phyloP scores from a whole-genome alignment of 805 yeast genomes.

The Ogataea ganodermae region DNA sequence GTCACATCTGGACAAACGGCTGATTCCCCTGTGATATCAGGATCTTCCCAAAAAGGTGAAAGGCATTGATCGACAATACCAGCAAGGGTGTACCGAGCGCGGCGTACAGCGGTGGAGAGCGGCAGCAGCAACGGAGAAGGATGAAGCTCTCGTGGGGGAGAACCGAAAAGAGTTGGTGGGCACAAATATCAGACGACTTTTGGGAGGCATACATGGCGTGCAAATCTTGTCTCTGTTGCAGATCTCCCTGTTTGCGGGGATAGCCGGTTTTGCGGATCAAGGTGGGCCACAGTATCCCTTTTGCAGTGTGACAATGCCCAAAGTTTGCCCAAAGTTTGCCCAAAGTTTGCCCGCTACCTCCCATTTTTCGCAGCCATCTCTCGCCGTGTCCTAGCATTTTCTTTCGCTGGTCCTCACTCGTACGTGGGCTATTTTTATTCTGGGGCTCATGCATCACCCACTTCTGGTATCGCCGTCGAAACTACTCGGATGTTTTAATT shows the following conservation, averaged over 20 bases:
- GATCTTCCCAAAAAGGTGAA: background rate
- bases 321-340: too few species aligned
- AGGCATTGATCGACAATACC: background rate
- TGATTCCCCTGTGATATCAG: background rate
- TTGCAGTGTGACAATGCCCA: background rate
- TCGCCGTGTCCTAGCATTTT: background rate
- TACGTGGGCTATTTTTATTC: background rate
- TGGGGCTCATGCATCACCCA: slow-evolving; percentile 2
- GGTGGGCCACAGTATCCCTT: background rate
- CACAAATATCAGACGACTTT: background rate
- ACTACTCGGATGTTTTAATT: background rate
- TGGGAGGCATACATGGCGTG: background rate
- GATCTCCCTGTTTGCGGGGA: background rate
- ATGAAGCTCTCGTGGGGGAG: background rate
- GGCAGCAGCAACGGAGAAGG: background rate
- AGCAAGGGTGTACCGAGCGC: background rate
- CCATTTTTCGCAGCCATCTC: background rate
- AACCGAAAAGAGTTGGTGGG: background rate
- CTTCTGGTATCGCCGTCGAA: background rate
- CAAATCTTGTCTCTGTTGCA: background rate
- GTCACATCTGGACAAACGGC: background rate
- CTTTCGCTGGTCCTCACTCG: background rate
- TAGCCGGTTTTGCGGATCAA: too few species aligned
- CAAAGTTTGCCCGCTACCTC: background rate
- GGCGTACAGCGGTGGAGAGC: background rate